Evolutionary conservation across 1,284 basidiomycete genomes (phyloP).

Genomic region (Microbotryum violaceum): DNA sequence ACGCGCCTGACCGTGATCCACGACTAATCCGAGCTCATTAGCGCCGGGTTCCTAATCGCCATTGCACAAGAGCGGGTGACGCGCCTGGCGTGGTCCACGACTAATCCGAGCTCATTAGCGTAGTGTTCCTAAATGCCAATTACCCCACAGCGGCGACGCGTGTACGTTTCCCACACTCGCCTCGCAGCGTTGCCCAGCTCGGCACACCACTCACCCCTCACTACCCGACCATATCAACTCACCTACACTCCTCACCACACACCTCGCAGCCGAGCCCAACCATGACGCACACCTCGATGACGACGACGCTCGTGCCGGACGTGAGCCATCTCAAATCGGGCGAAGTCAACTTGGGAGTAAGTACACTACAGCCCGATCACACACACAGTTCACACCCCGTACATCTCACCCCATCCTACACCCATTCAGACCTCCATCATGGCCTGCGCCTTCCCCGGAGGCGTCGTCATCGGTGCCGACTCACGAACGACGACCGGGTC

Average conservation of each 20-base stretch:
- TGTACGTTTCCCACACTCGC: too few species aligned
- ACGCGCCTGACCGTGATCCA: too few species aligned
- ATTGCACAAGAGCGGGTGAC: too few species aligned
- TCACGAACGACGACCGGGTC: conserved; percentile 92
- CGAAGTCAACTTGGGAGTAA: conserved; percentile 88
- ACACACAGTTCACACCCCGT: neutral
- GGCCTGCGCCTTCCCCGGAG: conserved; percentile 93
- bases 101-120: too few species aligned
- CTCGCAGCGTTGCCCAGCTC: neutral
- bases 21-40: too few species aligned
- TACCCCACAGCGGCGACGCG: too few species aligned
- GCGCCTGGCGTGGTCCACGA: too few species aligned
- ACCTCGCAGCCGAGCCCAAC: too few species aligned
- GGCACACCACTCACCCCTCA: neutral
- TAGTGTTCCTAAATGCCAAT: too few species aligned
- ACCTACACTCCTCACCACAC: neutral
- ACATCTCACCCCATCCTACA: neutral
- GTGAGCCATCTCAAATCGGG: conserved; percentile 65
- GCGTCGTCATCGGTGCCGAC: conserved; percentile 95
- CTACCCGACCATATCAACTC: neutral
- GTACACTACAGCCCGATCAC: conserved; percentile 38
- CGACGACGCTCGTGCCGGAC: conserved; percentile 41
- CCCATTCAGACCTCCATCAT: conserved; percentile 75
- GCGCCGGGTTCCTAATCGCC: too few species aligned
- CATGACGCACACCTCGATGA: neutral